Evolutionary conservation across 192 early-diverging fungal genomes (phyloP), one percentile per base, ranked within the genome.

Genomic region (Linnemannia exigua): DNA sequence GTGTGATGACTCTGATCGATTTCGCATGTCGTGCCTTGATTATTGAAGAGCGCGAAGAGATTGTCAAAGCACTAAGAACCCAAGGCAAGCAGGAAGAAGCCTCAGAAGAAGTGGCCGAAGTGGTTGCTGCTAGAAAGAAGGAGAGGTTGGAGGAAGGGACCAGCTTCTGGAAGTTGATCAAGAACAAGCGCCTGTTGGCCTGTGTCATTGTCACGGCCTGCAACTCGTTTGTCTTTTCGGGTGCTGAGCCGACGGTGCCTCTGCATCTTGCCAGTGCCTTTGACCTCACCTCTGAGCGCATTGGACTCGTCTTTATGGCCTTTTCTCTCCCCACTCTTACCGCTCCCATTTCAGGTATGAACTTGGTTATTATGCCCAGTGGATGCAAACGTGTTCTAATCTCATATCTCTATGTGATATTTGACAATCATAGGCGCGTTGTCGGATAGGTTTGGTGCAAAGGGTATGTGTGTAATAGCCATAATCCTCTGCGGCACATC

Each of bases 311-410:
- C 35, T 97, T 94, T 86, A 90, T 95, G 36, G 88, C 93, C 5
- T 90, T 97, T 46, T 93, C 95, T 5, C 78, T 96, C 14, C 95
- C 95, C 15, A 93, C 92, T 50, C 89, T 92, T 50, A 80, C 94
- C 8, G 87, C 90, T 0, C 93, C 94, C 9, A 1, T 94, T 1
- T 88, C 91, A 19, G 95, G 95, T 67, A 86, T 78, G 36, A 47
- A 41, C n/a, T 3, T n/a, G n/a, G 37, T 16, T 91, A 44, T 77
- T 82, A 8, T 88, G 88, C 70, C 68, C 72, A 7, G 76, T 77
- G 44, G 87, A 33, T n/a, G 1, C 1, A 47, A 6, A 44, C 41
- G 9, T 9, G 41, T 44, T 71, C 46, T 48, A 17, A 76, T 44
- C 5, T 19, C 35, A 41, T 71, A 22, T 11, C n/a, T 67, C 48